Evolutionary conservation across 1,139 yeast genomes (phyloP).

Genomic region (Candida sp.): DNA sequence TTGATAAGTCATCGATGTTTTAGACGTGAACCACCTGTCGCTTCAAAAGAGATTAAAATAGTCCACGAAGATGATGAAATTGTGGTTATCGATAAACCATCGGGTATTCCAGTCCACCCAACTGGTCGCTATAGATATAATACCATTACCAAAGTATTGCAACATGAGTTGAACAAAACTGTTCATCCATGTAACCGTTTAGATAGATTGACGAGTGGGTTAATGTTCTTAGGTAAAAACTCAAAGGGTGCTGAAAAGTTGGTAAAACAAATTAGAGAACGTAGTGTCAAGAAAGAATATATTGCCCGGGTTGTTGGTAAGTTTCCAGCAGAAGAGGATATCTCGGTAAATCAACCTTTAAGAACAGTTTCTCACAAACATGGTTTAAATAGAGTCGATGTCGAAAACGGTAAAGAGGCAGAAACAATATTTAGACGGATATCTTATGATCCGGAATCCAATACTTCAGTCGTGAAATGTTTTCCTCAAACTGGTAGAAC

Average conservation of each 20-base stretch:
- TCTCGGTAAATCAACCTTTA: constrained; percentile 66
- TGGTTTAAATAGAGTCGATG: constrained; percentile 69
- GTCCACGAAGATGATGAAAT: constrained; percentile 78
- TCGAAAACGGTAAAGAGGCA: constrained; percentile 65
- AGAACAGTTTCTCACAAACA: constrained; percentile 74
- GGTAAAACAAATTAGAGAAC: constrained; percentile 69
- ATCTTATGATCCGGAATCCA: constrained; percentile 54
- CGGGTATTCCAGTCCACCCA: constrained; percentile 96
- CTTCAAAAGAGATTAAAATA: constrained; percentile 64
- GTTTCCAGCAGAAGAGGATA: constrained; percentile 55
- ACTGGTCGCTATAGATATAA: constrained; percentile 90
- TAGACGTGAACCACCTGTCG: constrained; percentile 89
- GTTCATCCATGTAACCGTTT: constrained; percentile 91
- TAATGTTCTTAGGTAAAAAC: constrained; percentile 88
- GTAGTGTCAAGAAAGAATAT: constrained; percentile 79
- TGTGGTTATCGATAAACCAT: constrained; percentile 88
- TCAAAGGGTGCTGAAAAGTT: constrained; percentile 77
- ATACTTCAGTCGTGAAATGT: constrained; percentile 74
- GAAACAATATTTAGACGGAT: constrained; percentile 51
- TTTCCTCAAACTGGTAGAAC: constrained; percentile 89
- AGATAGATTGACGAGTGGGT: constrained; percentile 89
- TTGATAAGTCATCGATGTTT: constrained; percentile 79
- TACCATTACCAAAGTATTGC: constrained; percentile 78
- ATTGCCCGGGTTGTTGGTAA: constrained; percentile 85
- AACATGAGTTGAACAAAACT: constrained; percentile 57